Evolutionary conservation across 169 alveolate genomes (phyloP), one percentile per base, ranked within the genome.

Genomic region (Cryptosporidium parvum): DNA sequence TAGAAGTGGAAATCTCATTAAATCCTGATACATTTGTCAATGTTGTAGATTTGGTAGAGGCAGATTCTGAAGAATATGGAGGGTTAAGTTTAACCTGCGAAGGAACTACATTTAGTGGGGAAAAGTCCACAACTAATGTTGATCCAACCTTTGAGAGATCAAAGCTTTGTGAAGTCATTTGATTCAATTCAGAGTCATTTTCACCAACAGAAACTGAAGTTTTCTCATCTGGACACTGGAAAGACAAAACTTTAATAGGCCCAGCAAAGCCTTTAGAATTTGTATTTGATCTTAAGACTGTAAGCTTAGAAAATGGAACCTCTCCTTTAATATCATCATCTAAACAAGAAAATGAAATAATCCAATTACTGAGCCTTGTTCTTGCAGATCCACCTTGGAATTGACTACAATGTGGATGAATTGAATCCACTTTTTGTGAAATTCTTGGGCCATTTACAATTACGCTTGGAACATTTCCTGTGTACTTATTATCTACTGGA

Each of bases 351-450:
- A 80, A 80, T 26, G 89, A 80, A 26, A 80, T 80, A 21, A 59
- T 37, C 89, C 89, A 80, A 29, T 80, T 80, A 62, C 89, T 80
- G 4, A 80, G 29, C 37, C 89, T 59, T 16, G 89, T 80, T 80
- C 75, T 80, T 18, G 89, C 89, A 45, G 89, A 59, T 62, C 89
- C 89, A 44, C 89, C 89, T 37, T 80, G 89, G 44, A 80, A 59
- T 21, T 39, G 80, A 44, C 80, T 80, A 29, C 89, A 80, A 48
- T 48, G 8, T 45, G 89, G 89, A 21, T 80, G 89, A 26, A 65
- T 16, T 14, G 65, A 23, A 39, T 80, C 89, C 3, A 65, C 89
- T 62, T 29, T 80, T 80, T 80, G 89, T 31, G 65, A 65, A 42
- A 80, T 80, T 44, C 89, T 58, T 62, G 80, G 80, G 3, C 89